Evolutionary conservation across 2,329 filamentous ascomycete genomes (phyloP).

Genomic region (Penicillium frequentans): DNA sequence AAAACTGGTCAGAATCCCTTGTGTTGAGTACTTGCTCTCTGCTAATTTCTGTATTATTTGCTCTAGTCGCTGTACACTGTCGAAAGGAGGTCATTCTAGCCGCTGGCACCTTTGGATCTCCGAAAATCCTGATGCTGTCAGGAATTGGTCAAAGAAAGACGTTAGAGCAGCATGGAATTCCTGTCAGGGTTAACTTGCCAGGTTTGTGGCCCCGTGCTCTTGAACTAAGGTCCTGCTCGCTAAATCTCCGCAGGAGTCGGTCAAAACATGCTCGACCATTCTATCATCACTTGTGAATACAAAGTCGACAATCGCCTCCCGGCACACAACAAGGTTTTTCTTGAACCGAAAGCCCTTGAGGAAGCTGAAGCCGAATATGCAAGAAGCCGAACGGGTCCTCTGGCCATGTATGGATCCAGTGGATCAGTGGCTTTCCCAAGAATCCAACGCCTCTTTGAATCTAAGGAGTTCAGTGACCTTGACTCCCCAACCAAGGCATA

Average conservation of each 20-base stretch:
- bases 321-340: slow-evolving; percentile 2
- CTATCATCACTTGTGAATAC: neutral
- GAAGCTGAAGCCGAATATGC: neutral
- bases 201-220: neutral
- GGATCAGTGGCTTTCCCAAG: slow-evolving; percentile 2
- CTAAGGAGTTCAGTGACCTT: neutral
- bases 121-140: neutral
- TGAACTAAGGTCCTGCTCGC: neutral
- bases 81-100: neutral
- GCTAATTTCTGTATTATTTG: neutral
- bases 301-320: neutral
- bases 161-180: neutral
- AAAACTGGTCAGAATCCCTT: neutral
- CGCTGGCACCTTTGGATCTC: neutral
- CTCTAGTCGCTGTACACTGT: neutral
- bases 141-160: neutral
- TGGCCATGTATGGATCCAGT: slow-evolving; percentile 4
- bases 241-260: neutral
- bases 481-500: neutral
- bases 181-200: neutral
- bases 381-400: neutral
- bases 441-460: slow-evolving; percentile 1
- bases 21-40: neutral
- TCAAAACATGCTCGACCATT: neutral
- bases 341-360: neutral